Percentiles rank a stretch among this genome's conserved stretches.
Conservation (phyloP, 2,329 filamentous ascomycete genomes). For the Fusarium succisae region DNA sequence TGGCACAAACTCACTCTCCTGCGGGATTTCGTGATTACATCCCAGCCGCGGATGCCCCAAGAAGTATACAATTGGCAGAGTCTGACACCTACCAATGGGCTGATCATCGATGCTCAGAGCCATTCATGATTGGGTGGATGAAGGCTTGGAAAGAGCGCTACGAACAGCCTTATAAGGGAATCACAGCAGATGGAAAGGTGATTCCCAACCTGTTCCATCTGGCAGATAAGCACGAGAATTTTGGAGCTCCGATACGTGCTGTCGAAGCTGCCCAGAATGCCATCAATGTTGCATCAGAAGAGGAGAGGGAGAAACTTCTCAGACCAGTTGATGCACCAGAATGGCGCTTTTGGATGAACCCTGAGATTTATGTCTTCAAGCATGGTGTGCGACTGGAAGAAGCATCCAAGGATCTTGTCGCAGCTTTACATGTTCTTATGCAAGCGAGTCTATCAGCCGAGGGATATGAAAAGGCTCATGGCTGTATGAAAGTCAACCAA, state of each 20-base stretch:
- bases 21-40: slow-evolving; percentile 25
- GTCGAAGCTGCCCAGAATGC: background rate
- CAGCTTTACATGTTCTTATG: slow-evolving; percentile 64
- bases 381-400: slow-evolving; percentile 76
- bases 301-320: slow-evolving; percentile 57
- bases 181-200: slow-evolving; percentile 9
- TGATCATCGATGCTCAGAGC: slow-evolving; percentile 15
- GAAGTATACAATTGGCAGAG: slow-evolving; percentile 17
- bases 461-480: slow-evolving; percentile 74
- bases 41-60: background rate
- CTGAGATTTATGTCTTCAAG: slow-evolving; percentile 72
- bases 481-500: slow-evolving; percentile 76
- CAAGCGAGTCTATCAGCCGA: slow-evolving; percentile 68
- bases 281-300: slow-evolving; percentile 3
- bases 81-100: slow-evolving; percentile 27
- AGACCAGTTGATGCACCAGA: slow-evolving; percentile 73
- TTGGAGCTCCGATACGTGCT: slow-evolving; percentile 1
- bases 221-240: slow-evolving; percentile 3
- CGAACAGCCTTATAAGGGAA: slow-evolving; percentile 17
- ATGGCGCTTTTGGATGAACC: slow-evolving; percentile 75
- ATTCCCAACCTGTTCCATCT: slow-evolving; percentile 1
- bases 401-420: slow-evolving; percentile 50
- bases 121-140: slow-evolving; percentile 30
- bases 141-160: slow-evolving; percentile 16
- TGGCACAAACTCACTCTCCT: background rate